Conservation (phyloP, 306 rosid genomes). For the cucumber (Cucumis sativus) region Cucumber_9930_V3 NC_026657.2:7440501-7441000, state of each 20-base stretch:
- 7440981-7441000: slow-evolving; percentile 47
- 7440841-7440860: slow-evolving; percentile 82
- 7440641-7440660: slow-evolving; percentile 43
- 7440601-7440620: slow-evolving; percentile 44
- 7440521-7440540: slow-evolving; percentile 46
- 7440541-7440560: slow-evolving; percentile 79
- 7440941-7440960: slow-evolving; percentile 83
- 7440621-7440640: slow-evolving; percentile 65
- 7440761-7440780: slow-evolving; percentile 52
- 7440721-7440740: slow-evolving; percentile 37
- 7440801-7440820: slow-evolving; percentile 63
- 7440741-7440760: slow-evolving; percentile 29
- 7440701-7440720: slow-evolving; percentile 29
- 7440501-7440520: neutral
- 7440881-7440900: slow-evolving; percentile 56
- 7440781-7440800: slow-evolving; percentile 32
- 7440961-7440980: slow-evolving; percentile 83
- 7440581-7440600: slow-evolving; percentile 87
- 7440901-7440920: slow-evolving; percentile 75
- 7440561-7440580: slow-evolving; percentile 64
- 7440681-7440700: slow-evolving; percentile 27
- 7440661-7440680: slow-evolving; percentile 46
- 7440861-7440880: slow-evolving; percentile 35
- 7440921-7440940: slow-evolving; percentile 87
- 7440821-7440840: slow-evolving; percentile 89